Evolutionary conservation across 1,284 basidiomycete genomes (phyloP), one percentile per base, ranked within the genome.

Genomic region (Rhodotorula sp.): DNA sequence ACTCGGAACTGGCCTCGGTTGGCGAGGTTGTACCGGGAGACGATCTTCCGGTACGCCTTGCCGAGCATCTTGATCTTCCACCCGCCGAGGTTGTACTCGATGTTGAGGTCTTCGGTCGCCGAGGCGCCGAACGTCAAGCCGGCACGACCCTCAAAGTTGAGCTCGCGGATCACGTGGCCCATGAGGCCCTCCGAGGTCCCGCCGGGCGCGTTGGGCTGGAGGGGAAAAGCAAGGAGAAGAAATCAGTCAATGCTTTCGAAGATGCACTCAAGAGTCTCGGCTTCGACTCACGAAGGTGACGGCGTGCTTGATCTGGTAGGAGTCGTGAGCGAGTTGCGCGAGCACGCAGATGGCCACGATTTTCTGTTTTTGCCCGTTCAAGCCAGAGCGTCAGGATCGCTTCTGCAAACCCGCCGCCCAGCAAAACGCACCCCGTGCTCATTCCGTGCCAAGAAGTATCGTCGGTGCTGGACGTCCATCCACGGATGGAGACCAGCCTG

Each of bases 311-410:
- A 75, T 70, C 48, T 66, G 64, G 45, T 73, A 75, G 1, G 66
- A 67, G 50, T 72, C 63, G 60, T 69, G 64, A 3, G 67, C 69
- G 52, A 75, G 67, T 2, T 67, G 23, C 5, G 74, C 65, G 31
- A 75, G 71, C 48, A 75, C 56, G 59, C 71, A 72, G 60, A 75
- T 60, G n/a, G 71, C 71, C 54, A 68, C 65, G 26, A 75, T 69
- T 60, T 71, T 71, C 69, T 72, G 60, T 23, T 34, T 34, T 34
- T 34, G 34, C 34, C 34, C 34, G 34, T 34, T 34, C 34, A 34
- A 34, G 34, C 34, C 34, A 34, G 34, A 34, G 34, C 34, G 34
- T 54, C 21, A 23, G 15, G 34, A 34, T 18, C 31, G 5, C 21
- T 45, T 23, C 10, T 3, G 7, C 19, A 1, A 34, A n/a, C 14